Evolutionary conservation across 176 grass and related monocot genomes (phyloP).

Genomic region (Dactylis glomerata): DNA sequence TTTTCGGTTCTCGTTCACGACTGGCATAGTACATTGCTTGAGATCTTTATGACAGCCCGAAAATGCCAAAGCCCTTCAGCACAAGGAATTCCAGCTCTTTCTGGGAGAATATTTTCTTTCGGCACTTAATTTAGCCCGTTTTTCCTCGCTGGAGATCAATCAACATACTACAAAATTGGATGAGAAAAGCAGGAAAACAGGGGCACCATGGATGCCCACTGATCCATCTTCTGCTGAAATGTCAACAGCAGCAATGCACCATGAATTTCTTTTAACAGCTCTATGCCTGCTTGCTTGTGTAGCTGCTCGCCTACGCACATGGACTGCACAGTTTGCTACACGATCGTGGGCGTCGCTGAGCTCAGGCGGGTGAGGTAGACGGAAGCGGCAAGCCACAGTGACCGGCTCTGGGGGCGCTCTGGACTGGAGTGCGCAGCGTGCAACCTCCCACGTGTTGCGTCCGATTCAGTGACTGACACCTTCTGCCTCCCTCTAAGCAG

Average conservation of each 20-base stretch:
- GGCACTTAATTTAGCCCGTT: background rate
- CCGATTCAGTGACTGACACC: background rate
- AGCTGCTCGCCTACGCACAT: background rate
- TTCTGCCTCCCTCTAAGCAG: background rate
- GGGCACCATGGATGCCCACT: background rate
- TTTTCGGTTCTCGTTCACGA: background rate
- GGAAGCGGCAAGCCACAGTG: conserved; percentile 3
- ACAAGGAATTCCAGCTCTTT: background rate
- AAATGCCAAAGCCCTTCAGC: background rate
- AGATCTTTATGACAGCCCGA: background rate
- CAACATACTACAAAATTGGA: background rate
- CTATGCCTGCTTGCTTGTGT: background rate
- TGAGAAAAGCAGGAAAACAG: background rate
- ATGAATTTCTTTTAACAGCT: too few species aligned
- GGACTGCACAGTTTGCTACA: background rate
- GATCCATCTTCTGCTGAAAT: background rate
- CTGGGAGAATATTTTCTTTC: background rate
- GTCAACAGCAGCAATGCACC: background rate
- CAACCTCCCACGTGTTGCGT: conserved; percentile 35
- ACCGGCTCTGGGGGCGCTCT: background rate
- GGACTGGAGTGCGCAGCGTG: conserved; percentile 19
- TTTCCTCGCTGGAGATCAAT: background rate
- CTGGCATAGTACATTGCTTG: background rate
- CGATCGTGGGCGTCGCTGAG: background rate
- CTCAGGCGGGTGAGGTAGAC: background rate